Base-by-base conservation (phyloP, 106 monocot species). In the Dioscorea zingiberensis region DNA sequence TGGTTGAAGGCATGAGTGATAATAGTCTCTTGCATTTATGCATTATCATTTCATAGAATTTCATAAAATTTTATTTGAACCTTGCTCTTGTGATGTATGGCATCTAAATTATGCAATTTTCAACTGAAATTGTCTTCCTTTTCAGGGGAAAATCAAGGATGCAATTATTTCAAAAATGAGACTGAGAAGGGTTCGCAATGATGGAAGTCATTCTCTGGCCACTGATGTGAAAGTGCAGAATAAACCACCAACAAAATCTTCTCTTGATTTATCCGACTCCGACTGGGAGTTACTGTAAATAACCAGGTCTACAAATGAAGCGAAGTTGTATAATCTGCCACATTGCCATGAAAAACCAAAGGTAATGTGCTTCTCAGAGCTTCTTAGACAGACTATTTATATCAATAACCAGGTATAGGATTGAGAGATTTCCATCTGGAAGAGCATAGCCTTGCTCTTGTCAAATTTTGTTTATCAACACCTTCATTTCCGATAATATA, bases 201-300 rank as follows among this genome's bases (percentile, higher is more conserved):
- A 47, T 5, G 63, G 15, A 15, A 24, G 44, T 63, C 23, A 10
- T 8, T 21, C 11, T 21, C 5, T 13, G 9, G 13, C 38, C 12
- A 54, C 44, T 13, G 25, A 7, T 3, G 21, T 3, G 19, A 21
- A 18, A 60, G 19, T 24, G 16, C 58, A 66, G 44, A 59, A 6
- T 24, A 45, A 24, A 21, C 56, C 30, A 7, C 13, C 22, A 24
- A 21, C 22, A 5, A 2, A 7, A 46, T 44, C 32, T 7, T 29
- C 17, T n/a, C 3, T 11, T 24, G 48, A 54, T 29, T 48, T 58
- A 17, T 58, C 8, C 11, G 77, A 77, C 9, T 60, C 65, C 29
- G 77, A 77, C 17, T 77, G 77, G 77, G 77, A 77, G 59, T 8
- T 77, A 9, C 48, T 77, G 25, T 77, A 71, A 66, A 22, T 27